Evolutionary conservation across 2,329 filamentous ascomycete species (phyloP), one percentile per base, ranked within the genome.

Genomic region (Xylaria sp.): DNA sequence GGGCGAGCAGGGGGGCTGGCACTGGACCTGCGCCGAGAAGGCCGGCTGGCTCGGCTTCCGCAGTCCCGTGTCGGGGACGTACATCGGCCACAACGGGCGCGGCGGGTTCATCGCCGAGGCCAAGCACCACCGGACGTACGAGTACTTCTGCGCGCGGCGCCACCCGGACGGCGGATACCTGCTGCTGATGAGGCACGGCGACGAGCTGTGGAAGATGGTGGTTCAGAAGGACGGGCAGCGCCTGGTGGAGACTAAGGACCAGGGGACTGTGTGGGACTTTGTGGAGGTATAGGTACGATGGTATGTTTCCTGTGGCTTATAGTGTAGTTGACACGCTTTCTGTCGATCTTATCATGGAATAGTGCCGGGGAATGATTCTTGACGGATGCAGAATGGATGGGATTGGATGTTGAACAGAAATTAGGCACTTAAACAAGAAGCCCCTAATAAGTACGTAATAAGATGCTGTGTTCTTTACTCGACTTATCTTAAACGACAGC

Each of bases 11-110:
- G 61, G 66, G 26, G 62, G 67, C 11, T 65, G 64, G 21, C 69
- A 74, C 42, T 76, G 74, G 74, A 46, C 56, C 18, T 76, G 74
- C 46, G 65, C 71, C 16, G 72, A 74, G 34, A 66, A 59, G 22
- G 62, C 71, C 4, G 70, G 72, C 2, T 75, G 71, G 71, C 56
- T 75, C 0, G 74, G 73, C 0, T 76, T 76, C 46, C 63, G 63
- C 19, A 72, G 74, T 53, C 63, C 62, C 17, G 63, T 68, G 2
- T 71, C 70, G 1, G 65, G 67, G 0, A 69, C 53, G 1, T 67
- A 69, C 22, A 63, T 75, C 3, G 73, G 73, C 0, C 69, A 73
- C 22, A 59, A 72, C 44, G 52, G 51, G n/a, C 40, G 40, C 1
- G 55, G 52, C 22, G 56, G 42, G 4, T 68, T 69, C 19, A 43